Evolutionary conservation across 805 yeast species (phyloP).

Genomic region (Myxozyma vanderwaltii): DNA sequence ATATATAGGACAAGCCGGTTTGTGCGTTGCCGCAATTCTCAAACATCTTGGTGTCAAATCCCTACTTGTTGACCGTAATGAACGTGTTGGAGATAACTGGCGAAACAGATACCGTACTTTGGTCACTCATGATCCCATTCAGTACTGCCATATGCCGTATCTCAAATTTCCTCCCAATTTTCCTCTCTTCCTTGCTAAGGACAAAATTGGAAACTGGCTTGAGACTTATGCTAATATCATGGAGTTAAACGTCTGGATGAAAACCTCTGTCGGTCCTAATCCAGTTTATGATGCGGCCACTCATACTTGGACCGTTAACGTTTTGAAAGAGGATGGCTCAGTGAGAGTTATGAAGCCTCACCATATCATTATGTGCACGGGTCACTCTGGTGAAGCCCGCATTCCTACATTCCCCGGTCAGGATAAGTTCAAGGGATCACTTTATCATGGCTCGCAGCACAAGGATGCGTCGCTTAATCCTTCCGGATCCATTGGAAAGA

Average conservation of each 20-base stretch:
- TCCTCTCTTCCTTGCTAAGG: constrained; percentile 51
- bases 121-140: constrained; percentile 51
- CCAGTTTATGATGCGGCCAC: constrained; percentile 7
- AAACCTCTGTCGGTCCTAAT: constrained; percentile 35
- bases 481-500: constrained; percentile 48
- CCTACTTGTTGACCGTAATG: constrained; percentile 46
- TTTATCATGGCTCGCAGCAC: constrained; percentile 48
- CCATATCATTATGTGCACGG: constrained; percentile 49
- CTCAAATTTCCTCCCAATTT: constrained; percentile 47
- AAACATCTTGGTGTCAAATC: constrained; percentile 48
- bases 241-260: constrained; percentile 48
- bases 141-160: constrained; percentile 49
- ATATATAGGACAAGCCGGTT: constrained; percentile 48
- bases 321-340: neutral
- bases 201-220: constrained; percentile 50
- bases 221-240: constrained; percentile 47
- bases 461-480: constrained; percentile 25
- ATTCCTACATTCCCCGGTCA: constrained; percentile 45
- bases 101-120: constrained; percentile 50
- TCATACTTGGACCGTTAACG: constrained; percentile 8
- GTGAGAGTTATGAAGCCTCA: constrained; percentile 39
- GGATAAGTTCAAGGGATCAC: constrained; percentile 45
- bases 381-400: constrained; percentile 49
- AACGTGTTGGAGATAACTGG: constrained; percentile 52
- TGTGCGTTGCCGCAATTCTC: constrained; percentile 49